Evolutionary conservation across 148 eudicot genomes (phyloP), one percentile per base, ranked within the genome.

Genomic region (Chenopodium formosanum): DNA sequence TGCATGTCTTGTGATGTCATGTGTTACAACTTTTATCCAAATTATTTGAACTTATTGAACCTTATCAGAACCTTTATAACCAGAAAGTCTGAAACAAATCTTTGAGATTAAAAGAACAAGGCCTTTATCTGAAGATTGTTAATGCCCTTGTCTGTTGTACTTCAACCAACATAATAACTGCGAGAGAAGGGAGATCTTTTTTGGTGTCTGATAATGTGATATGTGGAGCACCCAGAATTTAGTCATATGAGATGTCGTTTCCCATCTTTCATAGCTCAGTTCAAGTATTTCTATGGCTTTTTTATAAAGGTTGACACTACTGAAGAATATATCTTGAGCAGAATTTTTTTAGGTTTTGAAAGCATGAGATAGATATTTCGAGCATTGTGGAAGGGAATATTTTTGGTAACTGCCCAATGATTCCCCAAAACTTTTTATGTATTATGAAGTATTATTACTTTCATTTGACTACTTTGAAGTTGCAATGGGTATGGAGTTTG

Each of bases 391-490:
- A 70, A 70, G 10, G 10, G 23, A 37, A 19, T 17, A 19, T 70
- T 70, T 70, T 70, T 37, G 20, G 37, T 40, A 70, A 8, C 37
- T 19, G 10, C 37, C 47, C 62, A 56, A 4, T 56, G 62, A 56
- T 56, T 56, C 62, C 62, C 62, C 62, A 14, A 3, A 56, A 56
- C 62, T 56, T 68, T 7, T 11, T 68, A 29, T 68, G 7, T 58
- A 40, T 40, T 12, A 50, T 12, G 2, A 11, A 69, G 34, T 32
- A 10, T 69, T 16, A 34, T 69, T 32, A 31, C 46, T 16, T 17
- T 69, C 46, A 69, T 69, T 69, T 69, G 46, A 31, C 47, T 69
- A 14, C 78, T 34, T 25, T 75, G 46, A 75, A 29, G 9, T 75
- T 75, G 34, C 13, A 52, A 19, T 25, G 46, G 65, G 19, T 48